Conservation (phyloP, 305 asterid species). For the Nicotiana rustica region DNA sequence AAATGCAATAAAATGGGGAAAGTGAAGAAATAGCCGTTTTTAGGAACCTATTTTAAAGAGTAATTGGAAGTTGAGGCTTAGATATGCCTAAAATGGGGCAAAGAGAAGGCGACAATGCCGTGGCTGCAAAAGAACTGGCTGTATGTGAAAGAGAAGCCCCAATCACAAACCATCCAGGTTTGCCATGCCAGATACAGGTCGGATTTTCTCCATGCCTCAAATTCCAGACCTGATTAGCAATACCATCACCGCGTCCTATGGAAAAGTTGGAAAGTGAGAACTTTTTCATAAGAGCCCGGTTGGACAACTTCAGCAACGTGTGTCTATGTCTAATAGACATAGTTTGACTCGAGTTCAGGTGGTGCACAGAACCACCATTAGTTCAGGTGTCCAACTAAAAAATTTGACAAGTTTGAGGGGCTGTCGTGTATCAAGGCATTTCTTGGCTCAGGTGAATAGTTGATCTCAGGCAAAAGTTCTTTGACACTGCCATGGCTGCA, state of each 20-base stretch:
- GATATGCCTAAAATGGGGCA: neutral
- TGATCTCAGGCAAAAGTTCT: neutral
- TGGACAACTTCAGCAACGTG: neutral
- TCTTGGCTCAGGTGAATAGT: neutral
- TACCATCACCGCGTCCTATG: slow-evolving; percentile 6
- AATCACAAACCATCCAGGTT: slow-evolving; percentile 10
- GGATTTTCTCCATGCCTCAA: neutral
- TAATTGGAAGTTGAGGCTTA: neutral
- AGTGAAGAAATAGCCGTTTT: neutral
- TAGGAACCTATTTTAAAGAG: neutral
- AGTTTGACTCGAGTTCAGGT: neutral
- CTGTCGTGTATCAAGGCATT: too few relatives aligned
- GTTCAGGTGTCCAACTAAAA: neutral
- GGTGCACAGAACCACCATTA: neutral
- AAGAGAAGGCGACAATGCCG: neutral
- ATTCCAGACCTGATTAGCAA: neutral
- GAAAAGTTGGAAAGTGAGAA: neutral
- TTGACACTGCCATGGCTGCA: neutral
- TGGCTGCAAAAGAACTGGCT: slow-evolving; percentile 25
- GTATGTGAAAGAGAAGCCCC: neutral
- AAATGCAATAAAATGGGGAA: neutral
- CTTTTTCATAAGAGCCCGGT: neutral
- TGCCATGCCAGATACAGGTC: slow-evolving; percentile 51
- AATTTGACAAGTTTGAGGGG: too few relatives aligned
- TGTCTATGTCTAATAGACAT: neutral